Evolutionary conservation across 2,329 filamentous ascomycete species (phyloP), one percentile per base, ranked within the genome.

Genomic region (Fusarium sp.): DNA sequence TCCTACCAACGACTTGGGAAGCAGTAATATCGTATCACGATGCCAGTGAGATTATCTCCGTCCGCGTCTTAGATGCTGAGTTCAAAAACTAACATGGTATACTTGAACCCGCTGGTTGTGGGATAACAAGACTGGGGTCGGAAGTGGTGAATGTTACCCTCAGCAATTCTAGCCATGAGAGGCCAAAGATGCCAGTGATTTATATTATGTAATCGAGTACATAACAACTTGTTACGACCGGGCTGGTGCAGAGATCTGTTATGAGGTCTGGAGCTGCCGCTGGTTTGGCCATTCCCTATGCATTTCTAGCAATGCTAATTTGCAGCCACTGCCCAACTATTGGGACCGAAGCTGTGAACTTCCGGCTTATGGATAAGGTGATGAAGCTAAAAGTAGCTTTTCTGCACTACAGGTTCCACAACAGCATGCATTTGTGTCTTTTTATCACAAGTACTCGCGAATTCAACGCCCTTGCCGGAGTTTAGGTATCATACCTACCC

Each of bases 331-430:
- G 10, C 22, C 9, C 13, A 44, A 11, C 18, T 44, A 24, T 25
- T 44, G 20, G 22, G 41, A 24, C 41, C 18, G 22, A 30, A 20
- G 51, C 41, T 18, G 18, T 40, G 30, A 43, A 45, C 20, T 18
- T 45, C n/a, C 12, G 32, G 38, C 25, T 11, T 27, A 16, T 60
- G 68, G 47, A 34, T 25, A 62, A 62, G 63, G 44, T 34, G 58
- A 61, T 38, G 25, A 24, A 30, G 38, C 58, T 56, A 67, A 55
- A 54, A n/a, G 54, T 60, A 53, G 53, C 69, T 64, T 52, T 54
- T 56, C 48, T 16, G 58, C 34, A 44, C 45, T 55, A 22, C 34
- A 40, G 43, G 55, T 54, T 48, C 22, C 54, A 47, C 68, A 45
- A 24, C 56, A 71, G 65, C 30, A 62, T 56, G 53, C 59, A 64